phyloP scores from a whole-genome alignment of 2,329 filamentous ascomycete genomes.

The Verticillium zaregamsianum region DNA sequence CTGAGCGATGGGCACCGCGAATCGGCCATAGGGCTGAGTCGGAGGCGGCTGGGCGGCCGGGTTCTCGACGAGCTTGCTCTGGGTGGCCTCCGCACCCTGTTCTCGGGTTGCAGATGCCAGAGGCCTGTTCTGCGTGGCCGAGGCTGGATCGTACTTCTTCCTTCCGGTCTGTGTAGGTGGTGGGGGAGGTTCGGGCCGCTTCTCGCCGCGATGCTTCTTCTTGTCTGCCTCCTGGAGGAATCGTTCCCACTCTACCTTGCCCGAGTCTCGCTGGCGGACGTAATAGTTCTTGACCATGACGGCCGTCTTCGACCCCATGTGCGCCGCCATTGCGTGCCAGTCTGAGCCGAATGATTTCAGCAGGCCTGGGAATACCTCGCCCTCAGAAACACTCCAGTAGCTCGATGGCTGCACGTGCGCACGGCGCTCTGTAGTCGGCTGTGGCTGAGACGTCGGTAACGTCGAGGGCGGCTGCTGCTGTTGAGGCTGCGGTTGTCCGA shows the following conservation, averaged over 20 bases:
- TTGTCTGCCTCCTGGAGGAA: constrained; percentile 58
- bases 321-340: constrained; percentile 68
- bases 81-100: constrained; percentile 35
- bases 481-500: constrained; percentile 17
- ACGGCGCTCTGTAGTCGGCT: constrained; percentile 45
- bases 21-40: constrained; percentile 35
- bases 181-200: constrained; percentile 55
- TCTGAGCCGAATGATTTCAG: constrained; percentile 75
- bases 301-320: constrained; percentile 80
- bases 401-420: constrained; percentile 62
- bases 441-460: constrained; percentile 30
- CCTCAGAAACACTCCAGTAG: constrained; percentile 84
- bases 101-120: constrained; percentile 38
- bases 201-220: constrained; percentile 52
- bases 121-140: constrained; percentile 32
- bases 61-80: constrained; percentile 40
- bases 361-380: constrained; percentile 70
- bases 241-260: constrained; percentile 54
- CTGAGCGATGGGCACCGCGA: constrained; percentile 43
- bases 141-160: constrained; percentile 44
- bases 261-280: constrained; percentile 56
- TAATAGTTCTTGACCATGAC: constrained; percentile 80
- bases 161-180: constrained; percentile 48
- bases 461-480: constrained; percentile 16
- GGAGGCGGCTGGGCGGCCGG: constrained; percentile 21